A percentile compares a stretch with the other conserved stretches of the same genome.
phyloP scores from a whole-genome alignment of 2,329 filamentous ascomycete genomes.

The Pseudopithomyces chartarum region DNA sequence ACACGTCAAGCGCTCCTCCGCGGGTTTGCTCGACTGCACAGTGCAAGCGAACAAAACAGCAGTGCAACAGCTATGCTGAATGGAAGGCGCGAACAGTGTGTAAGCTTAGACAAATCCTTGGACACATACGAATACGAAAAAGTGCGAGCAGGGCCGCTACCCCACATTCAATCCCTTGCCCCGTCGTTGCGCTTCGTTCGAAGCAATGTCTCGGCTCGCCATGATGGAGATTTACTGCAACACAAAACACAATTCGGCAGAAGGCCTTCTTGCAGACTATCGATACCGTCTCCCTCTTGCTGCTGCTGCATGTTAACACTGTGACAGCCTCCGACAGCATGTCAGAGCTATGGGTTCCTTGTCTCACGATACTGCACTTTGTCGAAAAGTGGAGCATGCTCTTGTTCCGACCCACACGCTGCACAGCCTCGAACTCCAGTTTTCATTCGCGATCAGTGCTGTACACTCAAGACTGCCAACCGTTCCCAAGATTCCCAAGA shows the following conservation, averaged over 20 bases:
- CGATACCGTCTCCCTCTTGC: too few relatives aligned
- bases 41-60: too few relatives aligned
- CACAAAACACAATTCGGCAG: not conserved
- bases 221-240: not conserved
- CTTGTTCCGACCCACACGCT: not conserved
- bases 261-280: too few relatives aligned
- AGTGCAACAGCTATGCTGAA: not conserved
- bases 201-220: not conserved
- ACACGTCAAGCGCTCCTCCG: not conserved
- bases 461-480: not conserved
- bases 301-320: not conserved
- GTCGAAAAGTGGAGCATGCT: not conserved
- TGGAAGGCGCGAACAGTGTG: not conserved
- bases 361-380: not conserved
- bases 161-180: not conserved
- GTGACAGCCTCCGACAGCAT: not conserved
- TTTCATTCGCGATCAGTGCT: constrained; percentile 1
- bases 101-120: not conserved
- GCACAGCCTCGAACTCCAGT: constrained; percentile 9
- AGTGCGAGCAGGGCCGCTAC: not conserved
- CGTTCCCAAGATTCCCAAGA: not conserved
- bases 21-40: not conserved
- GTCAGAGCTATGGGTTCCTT: not conserved
- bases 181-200: not conserved
- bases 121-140: not conserved